Base-by-base conservation (phyloP, 306 rosid species). In the Casuarina equisetifolia region DNA sequence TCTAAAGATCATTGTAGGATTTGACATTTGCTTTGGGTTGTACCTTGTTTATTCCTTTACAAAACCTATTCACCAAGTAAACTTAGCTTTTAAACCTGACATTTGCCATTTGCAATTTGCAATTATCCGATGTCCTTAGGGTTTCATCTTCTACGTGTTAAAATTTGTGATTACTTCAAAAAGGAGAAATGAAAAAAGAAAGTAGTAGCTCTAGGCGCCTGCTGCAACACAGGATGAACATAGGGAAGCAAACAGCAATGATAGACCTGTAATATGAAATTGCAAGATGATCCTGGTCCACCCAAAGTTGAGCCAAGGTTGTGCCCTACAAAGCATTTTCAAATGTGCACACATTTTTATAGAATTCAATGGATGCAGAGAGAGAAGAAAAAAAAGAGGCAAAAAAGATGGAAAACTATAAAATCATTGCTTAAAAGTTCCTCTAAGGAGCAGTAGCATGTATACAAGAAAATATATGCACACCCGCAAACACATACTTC, bases 231-330 rank as follows among this genome's bases (percentile, higher is more conserved):
- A 68, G 9, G 11, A 40, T 5, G 38, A 61, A 76, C 35, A 32
- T 6, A 43, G 57, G n/a, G 76, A 32, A 75, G 45, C 62, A 71
- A 66, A 74, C 69, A 72, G 74, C 59, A 42, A 76, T 64, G 66
- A n/a, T 70, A 69, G 53, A 92, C 98, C 92, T 91, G 85, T 79
- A 87, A 82, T 75, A 77, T 77, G 81, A 95, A 91, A 82, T 79
- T 81, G 85, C 90, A 70, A 55, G 80, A 80, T 25, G 83, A 85
- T 78, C 83, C 85, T 75, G 81, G 89, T 74, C 74, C 86, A 6
- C 78, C 4, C 32, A 77, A 38, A 45, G 13, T 79, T 70, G 83
- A 63, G 78, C 79, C 81, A 70, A 51, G 63, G 72, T 55, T 79
- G 39, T 74, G 46, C 59, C 82, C 97, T 91, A 74, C 85, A 81